Evolutionary conservation across 2,329 filamentous ascomycete genomes (phyloP).

Genomic region (Niveomyces coronatus): DNA sequence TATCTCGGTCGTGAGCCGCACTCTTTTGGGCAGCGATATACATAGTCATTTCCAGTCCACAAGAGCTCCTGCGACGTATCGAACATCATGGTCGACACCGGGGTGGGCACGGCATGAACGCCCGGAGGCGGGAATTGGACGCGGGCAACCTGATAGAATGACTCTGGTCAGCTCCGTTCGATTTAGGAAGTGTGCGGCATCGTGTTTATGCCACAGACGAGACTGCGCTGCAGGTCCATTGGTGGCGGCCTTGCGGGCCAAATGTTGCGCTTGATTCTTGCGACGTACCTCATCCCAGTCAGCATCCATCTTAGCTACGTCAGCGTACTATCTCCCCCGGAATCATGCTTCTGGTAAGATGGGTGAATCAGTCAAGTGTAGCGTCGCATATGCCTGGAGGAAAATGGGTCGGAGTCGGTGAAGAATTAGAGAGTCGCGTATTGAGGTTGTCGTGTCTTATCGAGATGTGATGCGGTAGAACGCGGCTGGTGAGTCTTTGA

Average conservation of each 20-base stretch:
- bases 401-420: too few species aligned
- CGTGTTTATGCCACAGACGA: too few species aligned
- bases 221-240: too few species aligned
- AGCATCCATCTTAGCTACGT: slow-evolving; percentile 47
- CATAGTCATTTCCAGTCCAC: slow-evolving; percentile 88
- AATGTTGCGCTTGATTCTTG: slow-evolving; percentile 8
- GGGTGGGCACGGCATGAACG: slow-evolving; percentile 57
- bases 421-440: too few species aligned
- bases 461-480: too few species aligned
- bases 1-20: background rate
- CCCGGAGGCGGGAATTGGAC: slow-evolving; percentile 71
- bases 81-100: slow-evolving; percentile 74
- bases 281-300: slow-evolving; percentile 56
- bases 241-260: too few species aligned
- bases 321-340: slow-evolving; percentile 26
- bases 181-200: background rate
- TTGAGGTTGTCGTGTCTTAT: too few species aligned
- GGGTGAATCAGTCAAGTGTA: too few species aligned
- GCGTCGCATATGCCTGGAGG: too few species aligned
- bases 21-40: slow-evolving; percentile 31
- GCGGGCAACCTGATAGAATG: slow-evolving; percentile 55
- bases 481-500: too few species aligned
- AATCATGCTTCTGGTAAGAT: slow-evolving; percentile 21
- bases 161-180: background rate
- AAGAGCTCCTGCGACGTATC: slow-evolving; percentile 82